Conservation (phyloP, 2,329 filamentous ascomycete genomes). For the Xylogone sp. region DNA sequence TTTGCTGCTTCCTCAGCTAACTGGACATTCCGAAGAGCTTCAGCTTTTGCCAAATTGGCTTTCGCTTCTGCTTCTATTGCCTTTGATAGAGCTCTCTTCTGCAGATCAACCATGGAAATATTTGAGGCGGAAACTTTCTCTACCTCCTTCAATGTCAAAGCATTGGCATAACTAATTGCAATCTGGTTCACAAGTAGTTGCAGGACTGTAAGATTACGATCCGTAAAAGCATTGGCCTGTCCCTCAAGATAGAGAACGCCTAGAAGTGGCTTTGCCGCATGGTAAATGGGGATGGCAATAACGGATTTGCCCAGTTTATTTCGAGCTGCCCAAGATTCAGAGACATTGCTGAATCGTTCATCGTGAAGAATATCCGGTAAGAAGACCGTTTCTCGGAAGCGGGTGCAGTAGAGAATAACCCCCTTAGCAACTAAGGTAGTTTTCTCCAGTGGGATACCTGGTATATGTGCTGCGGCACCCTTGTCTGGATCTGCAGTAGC, state of each 20-base stretch:
- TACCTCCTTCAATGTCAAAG: slow-evolving; percentile 63
- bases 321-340: slow-evolving; percentile 61
- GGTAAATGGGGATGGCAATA: slow-evolving; percentile 75
- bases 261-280: slow-evolving; percentile 66
- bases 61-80: slow-evolving; percentile 71
- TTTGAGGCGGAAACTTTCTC: slow-evolving; percentile 78
- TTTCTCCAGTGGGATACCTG: slow-evolving; percentile 59
- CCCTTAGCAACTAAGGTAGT: slow-evolving; percentile 71
- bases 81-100: slow-evolving; percentile 69
- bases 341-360: slow-evolving; percentile 74
- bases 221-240: slow-evolving; percentile 71
- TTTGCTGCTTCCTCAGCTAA: slow-evolving; percentile 80
- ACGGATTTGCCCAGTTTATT: slow-evolving; percentile 70
- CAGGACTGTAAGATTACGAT: slow-evolving; percentile 63
- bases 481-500: slow-evolving; percentile 69
- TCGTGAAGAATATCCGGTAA: slow-evolving; percentile 70
- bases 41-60: slow-evolving; percentile 71
- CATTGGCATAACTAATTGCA: slow-evolving; percentile 67
- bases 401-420: slow-evolving; percentile 71
- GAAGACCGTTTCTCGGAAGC: slow-evolving; percentile 73
- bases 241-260: slow-evolving; percentile 75
- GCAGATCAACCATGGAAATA: slow-evolving; percentile 71
- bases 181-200: slow-evolving; percentile 77
- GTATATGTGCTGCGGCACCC: slow-evolving; percentile 63
- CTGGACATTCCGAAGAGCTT: slow-evolving; percentile 75